These are phyloP conservation scores for Neurospora discreta DNA, from an alignment of 495 filamentous ascomycete genomes.

Conservation along the genomic window DNA sequence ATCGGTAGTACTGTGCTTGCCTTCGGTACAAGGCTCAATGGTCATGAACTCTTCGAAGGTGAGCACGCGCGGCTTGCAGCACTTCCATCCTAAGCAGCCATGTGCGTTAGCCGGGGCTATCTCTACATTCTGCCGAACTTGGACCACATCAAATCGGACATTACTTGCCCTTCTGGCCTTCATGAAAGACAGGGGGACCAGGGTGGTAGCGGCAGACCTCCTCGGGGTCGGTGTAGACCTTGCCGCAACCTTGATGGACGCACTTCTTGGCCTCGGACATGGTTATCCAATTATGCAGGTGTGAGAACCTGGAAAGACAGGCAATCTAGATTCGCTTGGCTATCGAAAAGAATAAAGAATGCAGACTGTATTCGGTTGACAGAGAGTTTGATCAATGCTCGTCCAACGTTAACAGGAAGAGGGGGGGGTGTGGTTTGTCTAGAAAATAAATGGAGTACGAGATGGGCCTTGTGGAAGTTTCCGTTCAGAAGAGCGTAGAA, in stretches of 20 bases:
- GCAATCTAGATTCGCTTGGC: background rate
- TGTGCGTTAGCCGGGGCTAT: background rate
- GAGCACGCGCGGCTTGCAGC: slow-evolving; percentile 94
- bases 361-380: background rate
- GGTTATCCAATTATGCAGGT: slow-evolving; percentile 2
- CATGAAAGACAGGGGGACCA: slow-evolving; percentile 90
- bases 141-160: slow-evolving; percentile 1
- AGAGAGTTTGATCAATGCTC: background rate
- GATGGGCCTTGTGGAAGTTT: background rate
- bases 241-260: slow-evolving; percentile 91
- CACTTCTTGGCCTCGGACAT: slow-evolving; percentile 72
- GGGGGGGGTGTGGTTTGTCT: background rate
- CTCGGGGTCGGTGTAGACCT: slow-evolving; percentile 69
- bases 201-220: slow-evolving; percentile 90
- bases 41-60: slow-evolving; percentile 97
- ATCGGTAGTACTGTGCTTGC: slow-evolving; percentile 81
- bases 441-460: background rate
- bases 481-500: background rate
- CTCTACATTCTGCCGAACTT: background rate
- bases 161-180: slow-evolving; percentile 89
- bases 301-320: background rate
- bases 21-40: slow-evolving; percentile 88
- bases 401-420: background rate
- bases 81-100: slow-evolving; percentile 79
- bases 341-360: background rate